phyloP scores from a whole-genome alignment of 768 basidiomycete species.

The Rhizopogon salebrosus region DNA sequence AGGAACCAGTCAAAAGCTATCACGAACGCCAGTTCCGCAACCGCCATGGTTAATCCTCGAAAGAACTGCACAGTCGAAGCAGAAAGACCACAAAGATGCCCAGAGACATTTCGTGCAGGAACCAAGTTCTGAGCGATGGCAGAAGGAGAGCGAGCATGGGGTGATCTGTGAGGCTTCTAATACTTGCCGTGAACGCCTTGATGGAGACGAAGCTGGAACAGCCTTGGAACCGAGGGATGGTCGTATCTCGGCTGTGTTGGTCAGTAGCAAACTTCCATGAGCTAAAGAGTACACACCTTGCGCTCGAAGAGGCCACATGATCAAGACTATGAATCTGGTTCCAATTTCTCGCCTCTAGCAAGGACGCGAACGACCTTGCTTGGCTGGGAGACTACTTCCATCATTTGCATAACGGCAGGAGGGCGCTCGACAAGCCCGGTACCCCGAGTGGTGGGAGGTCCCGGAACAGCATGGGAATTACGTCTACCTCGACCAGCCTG shows the following conservation, averaged over 20 bases:
- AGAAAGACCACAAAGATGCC: conserved; percentile 2
- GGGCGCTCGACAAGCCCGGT: conserved; percentile 68
- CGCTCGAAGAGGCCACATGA: background rate
- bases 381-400: conserved; percentile 70
- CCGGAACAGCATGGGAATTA: conserved; percentile 17
- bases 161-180: conserved; percentile 1
- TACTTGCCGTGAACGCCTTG: background rate
- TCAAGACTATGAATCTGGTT: conserved; percentile 35
- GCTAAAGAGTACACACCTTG: background rate
- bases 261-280: background rate
- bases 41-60: background rate
- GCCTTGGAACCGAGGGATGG: conserved; percentile 1
- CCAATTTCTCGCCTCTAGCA: conserved; percentile 81
- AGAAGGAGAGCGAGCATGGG: background rate
- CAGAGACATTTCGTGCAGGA: background rate
- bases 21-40: background rate
- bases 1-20: background rate
- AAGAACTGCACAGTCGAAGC: background rate
- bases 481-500: conserved; percentile 22
- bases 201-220: background rate
- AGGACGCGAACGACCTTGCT: conserved; percentile 75
- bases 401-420: conserved; percentile 76
- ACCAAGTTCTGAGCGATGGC: background rate
- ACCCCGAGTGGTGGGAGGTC: conserved; percentile 17
- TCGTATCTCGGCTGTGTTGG: background rate